These are phyloP conservation scores for Sesbania bispinosa DNA, from an alignment of 306 rosid genomes.

Conservation along the genomic window DNA sequence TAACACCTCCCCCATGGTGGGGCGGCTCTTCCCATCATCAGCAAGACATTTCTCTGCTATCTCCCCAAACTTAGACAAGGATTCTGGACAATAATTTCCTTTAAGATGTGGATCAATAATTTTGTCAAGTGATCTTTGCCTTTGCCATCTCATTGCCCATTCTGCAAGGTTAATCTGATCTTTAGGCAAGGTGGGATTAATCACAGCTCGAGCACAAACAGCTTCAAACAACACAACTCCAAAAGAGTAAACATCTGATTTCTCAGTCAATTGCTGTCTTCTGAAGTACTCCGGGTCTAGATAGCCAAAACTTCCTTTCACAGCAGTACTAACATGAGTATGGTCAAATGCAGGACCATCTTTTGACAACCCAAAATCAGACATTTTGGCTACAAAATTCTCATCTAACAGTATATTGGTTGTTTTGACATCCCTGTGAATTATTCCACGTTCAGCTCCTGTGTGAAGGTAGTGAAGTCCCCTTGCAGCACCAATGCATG, in stretches of 20 bases:
- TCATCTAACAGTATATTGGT: slow-evolving; percentile 85
- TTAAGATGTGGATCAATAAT: slow-evolving; percentile 61
- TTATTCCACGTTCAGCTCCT: slow-evolving; percentile 86
- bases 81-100: slow-evolving; percentile 61
- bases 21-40: slow-evolving; percentile 84
- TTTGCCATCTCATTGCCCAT: slow-evolving; percentile 95
- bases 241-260: slow-evolving; percentile 91
- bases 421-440: slow-evolving; percentile 95
- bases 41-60: slow-evolving; percentile 93
- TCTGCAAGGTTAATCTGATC: slow-evolving; percentile 96
- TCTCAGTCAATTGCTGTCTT: slow-evolving; percentile 90
- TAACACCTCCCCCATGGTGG: slow-evolving; percentile 90
- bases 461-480: slow-evolving; percentile 98
- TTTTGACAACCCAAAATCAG: slow-evolving; percentile 93
- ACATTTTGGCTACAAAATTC: slow-evolving; percentile 85
- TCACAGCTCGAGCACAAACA: slow-evolving; percentile 88
- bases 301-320: slow-evolving; percentile 96
- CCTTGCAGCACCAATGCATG: slow-evolving; percentile 90
- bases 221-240: slow-evolving; percentile 91
- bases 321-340: slow-evolving; percentile 97
- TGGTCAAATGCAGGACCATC: slow-evolving; percentile 86
- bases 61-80: slow-evolving; percentile 72
- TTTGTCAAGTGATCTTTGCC: slow-evolving; percentile 57
- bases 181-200: slow-evolving; percentile 86
- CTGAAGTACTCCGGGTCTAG: slow-evolving; percentile 94